Conservation (phyloP, 148 eudicot species). For the Rhododendron simsii region DNA sequence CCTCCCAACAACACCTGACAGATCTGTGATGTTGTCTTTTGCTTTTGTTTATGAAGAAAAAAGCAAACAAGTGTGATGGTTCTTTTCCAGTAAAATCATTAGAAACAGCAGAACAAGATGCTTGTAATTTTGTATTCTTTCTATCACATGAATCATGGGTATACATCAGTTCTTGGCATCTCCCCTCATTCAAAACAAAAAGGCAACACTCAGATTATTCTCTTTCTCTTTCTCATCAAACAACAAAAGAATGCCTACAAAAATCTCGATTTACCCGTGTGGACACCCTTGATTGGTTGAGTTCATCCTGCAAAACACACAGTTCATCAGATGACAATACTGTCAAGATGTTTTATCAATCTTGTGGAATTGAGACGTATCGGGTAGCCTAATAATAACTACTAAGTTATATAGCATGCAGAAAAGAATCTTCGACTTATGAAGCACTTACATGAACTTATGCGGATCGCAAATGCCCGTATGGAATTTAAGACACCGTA, state of each 20-base stretch:
- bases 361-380: not conserved
- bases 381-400: not conserved
- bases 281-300: slow-evolving; percentile 12
- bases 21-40: slow-evolving; percentile 24
- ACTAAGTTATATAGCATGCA: not conserved
- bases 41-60: slow-evolving; percentile 30
- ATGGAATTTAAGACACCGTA: not conserved
- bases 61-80: slow-evolving; percentile 27
- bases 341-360: not conserved
- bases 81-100: slow-evolving; percentile 38
- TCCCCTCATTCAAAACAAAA: slow-evolving; percentile 19
- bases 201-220: slow-evolving; percentile 24
- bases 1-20: slow-evolving; percentile 20
- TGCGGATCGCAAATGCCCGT: not conserved
- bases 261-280: slow-evolving; percentile 18
- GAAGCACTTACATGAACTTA: not conserved
- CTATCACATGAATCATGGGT: slow-evolving; percentile 28
- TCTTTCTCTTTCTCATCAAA: not conserved
- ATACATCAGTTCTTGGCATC: slow-evolving; percentile 32
- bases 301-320: slow-evolving; percentile 22
- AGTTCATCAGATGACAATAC: not conserved
- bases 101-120: slow-evolving; percentile 15
- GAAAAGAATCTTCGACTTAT: not conserved
- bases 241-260: slow-evolving; percentile 28
- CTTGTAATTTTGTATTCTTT: slow-evolving; percentile 16